Evolutionary conservation across 2,329 filamentous ascomycete genomes (phyloP).

Genomic region (Sporothrix protearum): DNA sequence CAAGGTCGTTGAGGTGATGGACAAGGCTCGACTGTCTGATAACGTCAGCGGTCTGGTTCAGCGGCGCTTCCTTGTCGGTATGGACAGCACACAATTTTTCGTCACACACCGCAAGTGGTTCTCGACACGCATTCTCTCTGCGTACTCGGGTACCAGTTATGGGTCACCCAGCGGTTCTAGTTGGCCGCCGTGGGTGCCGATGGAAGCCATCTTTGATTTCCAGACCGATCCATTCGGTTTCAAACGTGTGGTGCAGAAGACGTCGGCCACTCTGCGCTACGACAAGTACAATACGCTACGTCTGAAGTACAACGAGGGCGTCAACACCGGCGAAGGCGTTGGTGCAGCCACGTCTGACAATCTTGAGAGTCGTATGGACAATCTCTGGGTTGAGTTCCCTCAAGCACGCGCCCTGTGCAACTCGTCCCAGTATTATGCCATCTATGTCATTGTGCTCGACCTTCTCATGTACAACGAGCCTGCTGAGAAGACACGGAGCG

Average conservation of each 20-base stretch:
- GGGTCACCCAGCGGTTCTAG: slow-evolving; percentile 78
- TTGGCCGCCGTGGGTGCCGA: slow-evolving; percentile 97
- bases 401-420: slow-evolving; percentile 93
- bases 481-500: slow-evolving; percentile 91
- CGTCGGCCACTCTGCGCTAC: slow-evolving; percentile 87
- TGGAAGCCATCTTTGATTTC: slow-evolving; percentile 99
- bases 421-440: slow-evolving; percentile 92
- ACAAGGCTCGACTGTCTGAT: slow-evolving; percentile 88
- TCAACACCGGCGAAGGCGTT: slow-evolving; percentile 59
- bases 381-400: slow-evolving; percentile 95
- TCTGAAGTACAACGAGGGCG: slow-evolving; percentile 93
- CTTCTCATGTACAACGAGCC: slow-evolving; percentile 95
- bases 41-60: slow-evolving; percentile 94
- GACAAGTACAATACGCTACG: slow-evolving; percentile 98
- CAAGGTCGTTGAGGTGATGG: slow-evolving; percentile 96
- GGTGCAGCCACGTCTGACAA: slow-evolving; percentile 47
- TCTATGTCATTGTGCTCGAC: slow-evolving; percentile 97
- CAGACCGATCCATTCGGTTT: slow-evolving; percentile 94
- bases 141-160: slow-evolving; percentile 93
- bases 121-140: slow-evolving; percentile 74
- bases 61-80: slow-evolving; percentile 85
- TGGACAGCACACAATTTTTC: slow-evolving; percentile 98
- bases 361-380: slow-evolving; percentile 81
- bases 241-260: slow-evolving; percentile 93
- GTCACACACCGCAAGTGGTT: slow-evolving; percentile 94